Conservation (phyloP, 768 basidiomycete genomes). For the Gyrodon lividus region DNA sequence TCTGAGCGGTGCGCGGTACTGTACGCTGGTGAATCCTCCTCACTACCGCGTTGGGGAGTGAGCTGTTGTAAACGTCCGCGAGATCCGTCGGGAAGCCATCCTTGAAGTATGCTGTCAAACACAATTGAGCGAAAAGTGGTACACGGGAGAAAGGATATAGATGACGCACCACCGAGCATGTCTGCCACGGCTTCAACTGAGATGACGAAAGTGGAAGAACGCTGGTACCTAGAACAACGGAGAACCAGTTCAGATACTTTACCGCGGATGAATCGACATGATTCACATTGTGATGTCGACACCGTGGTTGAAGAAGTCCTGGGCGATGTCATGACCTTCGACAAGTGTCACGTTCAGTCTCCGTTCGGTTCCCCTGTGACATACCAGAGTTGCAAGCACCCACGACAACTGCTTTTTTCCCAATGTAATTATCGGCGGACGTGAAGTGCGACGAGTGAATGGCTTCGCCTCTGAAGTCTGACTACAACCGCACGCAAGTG, state of each 20-base stretch:
- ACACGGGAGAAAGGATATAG: not conserved
- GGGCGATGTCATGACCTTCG: slow-evolving; percentile 38
- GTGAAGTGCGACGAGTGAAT: slow-evolving; percentile 55
- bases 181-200: slow-evolving; percentile 9
- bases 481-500: slow-evolving; percentile 24
- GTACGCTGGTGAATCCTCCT: slow-evolving; percentile 22
- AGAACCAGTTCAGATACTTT: slow-evolving; percentile 1
- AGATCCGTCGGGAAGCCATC: slow-evolving; percentile 22
- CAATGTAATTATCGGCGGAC: slow-evolving; percentile 45
- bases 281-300: slow-evolving; percentile 31
- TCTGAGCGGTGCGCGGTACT: slow-evolving; percentile 17
- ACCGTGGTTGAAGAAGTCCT: slow-evolving; percentile 32
- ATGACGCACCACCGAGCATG: slow-evolving; percentile 10
- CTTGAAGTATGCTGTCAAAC: slow-evolving; percentile 15
- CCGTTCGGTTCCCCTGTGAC: not conserved
- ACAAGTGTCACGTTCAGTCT: slow-evolving; percentile 8
- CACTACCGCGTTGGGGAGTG: slow-evolving; percentile 15
- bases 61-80: slow-evolving; percentile 16
- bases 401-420: slow-evolving; percentile 67
- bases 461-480: slow-evolving; percentile 51
- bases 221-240: slow-evolving; percentile 17
- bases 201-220: slow-evolving; percentile 25
- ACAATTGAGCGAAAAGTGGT: not conserved
- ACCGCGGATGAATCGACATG: not conserved
- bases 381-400: slow-evolving; percentile 67